Evolutionary conservation across 441 rosid genomes (phyloP).

Genomic region (Euphorbia celastroides): DNA sequence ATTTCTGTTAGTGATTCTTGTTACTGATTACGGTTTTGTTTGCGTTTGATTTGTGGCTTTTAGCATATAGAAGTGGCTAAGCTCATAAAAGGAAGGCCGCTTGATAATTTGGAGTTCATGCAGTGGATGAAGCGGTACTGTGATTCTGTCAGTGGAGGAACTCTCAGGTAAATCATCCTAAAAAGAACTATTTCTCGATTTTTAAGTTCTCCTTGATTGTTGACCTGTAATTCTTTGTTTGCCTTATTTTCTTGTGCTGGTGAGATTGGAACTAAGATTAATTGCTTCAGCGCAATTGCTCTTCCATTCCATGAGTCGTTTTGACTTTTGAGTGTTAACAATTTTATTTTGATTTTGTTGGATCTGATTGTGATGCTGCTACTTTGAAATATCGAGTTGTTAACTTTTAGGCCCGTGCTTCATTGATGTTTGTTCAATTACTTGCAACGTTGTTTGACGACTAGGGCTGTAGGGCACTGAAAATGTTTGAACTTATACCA

Average conservation of each 20-base stretch:
- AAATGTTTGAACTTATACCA: no score
- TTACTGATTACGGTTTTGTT: neutral
- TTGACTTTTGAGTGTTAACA: neutral
- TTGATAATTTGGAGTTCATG: slow-evolving; percentile 95
- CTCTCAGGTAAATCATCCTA: slow-evolving; percentile 29
- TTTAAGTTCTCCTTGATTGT: neutral
- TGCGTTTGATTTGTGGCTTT: neutral
- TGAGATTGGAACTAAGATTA: neutral
- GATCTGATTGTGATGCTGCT: neutral
- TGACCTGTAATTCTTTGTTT: neutral
- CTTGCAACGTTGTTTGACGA: neutral
- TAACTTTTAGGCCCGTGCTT: neutral
- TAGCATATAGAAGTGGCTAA: slow-evolving; percentile 88
- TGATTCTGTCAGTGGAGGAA: slow-evolving; percentile 72
- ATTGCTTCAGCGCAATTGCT: neutral
- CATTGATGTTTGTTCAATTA: neutral
- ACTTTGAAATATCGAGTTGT: neutral
- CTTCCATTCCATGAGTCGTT: neutral
- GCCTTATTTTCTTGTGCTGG: neutral
- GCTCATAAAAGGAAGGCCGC: slow-evolving; percentile 85
- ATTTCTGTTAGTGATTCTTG: neutral
- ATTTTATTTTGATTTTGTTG: neutral
- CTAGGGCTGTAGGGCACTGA: no score
- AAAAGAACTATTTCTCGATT: no score
- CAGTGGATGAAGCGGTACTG: slow-evolving; percentile 97